phyloP scores from a whole-genome alignment of 139 green algal species.

The Dunaliella primolecta region DNA sequence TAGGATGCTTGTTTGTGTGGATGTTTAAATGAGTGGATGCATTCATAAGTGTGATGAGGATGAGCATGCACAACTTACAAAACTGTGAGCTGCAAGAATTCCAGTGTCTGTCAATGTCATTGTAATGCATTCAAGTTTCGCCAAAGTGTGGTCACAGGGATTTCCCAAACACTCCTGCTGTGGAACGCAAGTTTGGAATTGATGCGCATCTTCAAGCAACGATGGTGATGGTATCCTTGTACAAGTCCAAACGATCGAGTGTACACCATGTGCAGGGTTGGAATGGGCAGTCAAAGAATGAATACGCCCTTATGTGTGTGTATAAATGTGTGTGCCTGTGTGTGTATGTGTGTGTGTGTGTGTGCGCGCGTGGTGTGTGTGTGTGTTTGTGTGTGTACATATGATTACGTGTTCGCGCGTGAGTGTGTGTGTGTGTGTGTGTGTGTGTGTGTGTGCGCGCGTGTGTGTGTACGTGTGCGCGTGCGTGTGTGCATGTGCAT shows the following conservation, averaged over 20 bases:
- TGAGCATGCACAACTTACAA: no score
- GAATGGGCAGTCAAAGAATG: neutral
- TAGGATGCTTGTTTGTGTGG: no score
- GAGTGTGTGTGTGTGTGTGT: neutral
- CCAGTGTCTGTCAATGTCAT: no score
- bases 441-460: constrained; percentile 1
- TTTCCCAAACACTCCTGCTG: no score
- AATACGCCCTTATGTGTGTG: neutral
- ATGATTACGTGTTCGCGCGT: neutral
- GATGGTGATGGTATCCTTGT: neutral
- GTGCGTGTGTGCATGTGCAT: neutral
- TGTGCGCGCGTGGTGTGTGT: constrained; percentile 1
- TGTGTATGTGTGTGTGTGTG: neutral
- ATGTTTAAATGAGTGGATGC: no score
- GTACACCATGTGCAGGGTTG: neutral
- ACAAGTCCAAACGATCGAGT: neutral
- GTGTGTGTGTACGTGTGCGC: neutral
- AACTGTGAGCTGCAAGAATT: no score
- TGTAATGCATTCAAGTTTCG: no score
- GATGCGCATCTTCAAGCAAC: no score
- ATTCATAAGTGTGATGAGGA: no score
- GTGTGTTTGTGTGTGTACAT: neutral
- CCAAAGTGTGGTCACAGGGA: no score
- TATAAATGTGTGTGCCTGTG: neutral
- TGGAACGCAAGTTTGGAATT: no score